Conservation (phyloP, 2,329 filamentous ascomycete genomes). For the Cladophialophora bantiana region DNA sequence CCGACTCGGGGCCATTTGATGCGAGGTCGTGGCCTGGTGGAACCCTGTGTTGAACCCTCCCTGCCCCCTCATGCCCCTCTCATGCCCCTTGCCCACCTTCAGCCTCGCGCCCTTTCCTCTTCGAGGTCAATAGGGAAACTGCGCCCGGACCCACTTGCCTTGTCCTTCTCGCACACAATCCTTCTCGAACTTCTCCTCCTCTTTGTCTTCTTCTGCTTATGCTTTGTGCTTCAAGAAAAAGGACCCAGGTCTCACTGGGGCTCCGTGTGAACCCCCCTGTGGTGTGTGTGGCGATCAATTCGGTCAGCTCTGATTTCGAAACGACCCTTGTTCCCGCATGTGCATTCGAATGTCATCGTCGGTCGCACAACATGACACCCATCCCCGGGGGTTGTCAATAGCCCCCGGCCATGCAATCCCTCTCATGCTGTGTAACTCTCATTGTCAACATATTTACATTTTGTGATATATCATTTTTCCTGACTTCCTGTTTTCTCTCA, state of each 20-base stretch:
- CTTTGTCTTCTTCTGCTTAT: conserved; percentile 1
- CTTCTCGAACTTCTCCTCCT: conserved; percentile 10
- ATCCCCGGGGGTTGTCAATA: conserved; percentile 34
- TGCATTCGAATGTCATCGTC: conserved; percentile 15
- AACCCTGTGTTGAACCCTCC: too few relatives aligned
- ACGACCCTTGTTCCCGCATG: conserved; percentile 19
- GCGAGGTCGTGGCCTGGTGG: not conserved
- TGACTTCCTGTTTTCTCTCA: conserved; percentile 20
- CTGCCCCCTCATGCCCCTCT: not conserved
- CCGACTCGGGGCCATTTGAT: not conserved
- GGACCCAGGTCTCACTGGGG: not conserved
- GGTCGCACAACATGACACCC: conserved; percentile 31
- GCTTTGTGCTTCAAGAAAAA: not conserved
- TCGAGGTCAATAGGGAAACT: conserved; percentile 31
- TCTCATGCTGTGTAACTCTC: conserved; percentile 21
- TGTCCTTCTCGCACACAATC: not conserved
- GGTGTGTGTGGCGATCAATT: not conserved
- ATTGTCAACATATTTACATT: conserved; percentile 12
- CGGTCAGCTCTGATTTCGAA: conserved; percentile 4
- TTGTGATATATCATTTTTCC: conserved; percentile 14
- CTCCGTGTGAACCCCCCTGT: not conserved
- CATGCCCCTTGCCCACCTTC: not conserved
- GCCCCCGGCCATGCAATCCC: conserved; percentile 5
- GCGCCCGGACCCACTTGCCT: conserved; percentile 32
- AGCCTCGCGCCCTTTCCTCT: conserved; percentile 17